These are phyloP conservation scores for Tulasnella sp. DNA, from an alignment of 768 basidiomycete species.

Conservation along the genomic window DNA sequence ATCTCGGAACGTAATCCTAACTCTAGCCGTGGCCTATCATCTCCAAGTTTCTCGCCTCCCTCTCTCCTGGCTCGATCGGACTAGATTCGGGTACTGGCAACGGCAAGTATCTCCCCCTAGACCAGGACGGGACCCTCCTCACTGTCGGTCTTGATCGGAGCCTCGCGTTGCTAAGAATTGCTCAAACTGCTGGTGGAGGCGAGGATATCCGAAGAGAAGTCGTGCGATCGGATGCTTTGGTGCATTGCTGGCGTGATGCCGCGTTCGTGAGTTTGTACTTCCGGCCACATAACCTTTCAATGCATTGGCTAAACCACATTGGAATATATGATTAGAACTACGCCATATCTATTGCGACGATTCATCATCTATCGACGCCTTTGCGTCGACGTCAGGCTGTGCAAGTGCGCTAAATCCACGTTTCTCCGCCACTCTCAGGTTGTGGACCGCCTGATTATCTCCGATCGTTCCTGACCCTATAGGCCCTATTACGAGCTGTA, in stretches of 20 bases:
- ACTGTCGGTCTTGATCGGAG: slow-evolving; percentile 84
- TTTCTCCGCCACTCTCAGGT: slow-evolving; percentile 24
- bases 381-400: slow-evolving; percentile 62
- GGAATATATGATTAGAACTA: slow-evolving; percentile 91
- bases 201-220: slow-evolving; percentile 49
- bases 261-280: slow-evolving; percentile 54
- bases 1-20: no score
- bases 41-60: slow-evolving; percentile 53
- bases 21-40: slow-evolving; percentile 87
- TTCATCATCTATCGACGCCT: slow-evolving; percentile 85
- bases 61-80: slow-evolving; percentile 73
- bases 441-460: no score
- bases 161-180: slow-evolving; percentile 63
- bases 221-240: slow-evolving; percentile 69
- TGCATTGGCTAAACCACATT: no score
- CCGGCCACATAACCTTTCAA: background rate
- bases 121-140: slow-evolving; percentile 49
- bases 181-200: slow-evolving; percentile 43
- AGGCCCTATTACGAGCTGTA: slow-evolving; percentile 58
- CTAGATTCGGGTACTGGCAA: slow-evolving; percentile 95
- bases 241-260: slow-evolving; percentile 60
- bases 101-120: slow-evolving; percentile 82
- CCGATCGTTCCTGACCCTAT: background rate
- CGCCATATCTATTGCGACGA: slow-evolving; percentile 93
- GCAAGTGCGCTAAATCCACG: slow-evolving; percentile 38